Conservation (phyloP, 1,284 basidiomycete genomes). For the Caloboletus firmus region DNA sequence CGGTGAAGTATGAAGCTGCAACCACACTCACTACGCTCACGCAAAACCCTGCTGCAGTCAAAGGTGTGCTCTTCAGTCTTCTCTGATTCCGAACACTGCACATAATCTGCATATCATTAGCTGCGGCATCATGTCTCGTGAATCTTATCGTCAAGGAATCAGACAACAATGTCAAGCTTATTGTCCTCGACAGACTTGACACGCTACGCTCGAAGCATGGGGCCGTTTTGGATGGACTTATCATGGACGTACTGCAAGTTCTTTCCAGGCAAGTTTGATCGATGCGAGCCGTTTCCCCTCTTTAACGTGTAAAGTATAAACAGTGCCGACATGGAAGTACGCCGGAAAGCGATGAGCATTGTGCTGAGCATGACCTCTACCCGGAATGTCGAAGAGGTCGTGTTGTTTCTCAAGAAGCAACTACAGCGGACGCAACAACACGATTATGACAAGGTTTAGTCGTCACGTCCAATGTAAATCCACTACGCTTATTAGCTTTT, state of each 20-base stretch:
- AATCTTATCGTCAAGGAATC: conserved; percentile 93
- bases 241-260: conserved; percentile 95
- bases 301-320: neutral
- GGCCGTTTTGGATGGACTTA: conserved; percentile 87
- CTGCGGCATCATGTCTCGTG: conserved; percentile 88
- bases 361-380: conserved; percentile 94
- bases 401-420: conserved; percentile 96
- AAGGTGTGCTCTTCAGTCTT: conserved; percentile 56
- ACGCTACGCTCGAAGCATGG: conserved; percentile 84
- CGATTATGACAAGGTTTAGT: conserved; percentile 75
- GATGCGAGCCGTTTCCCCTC: neutral
- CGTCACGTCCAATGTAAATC: neutral
- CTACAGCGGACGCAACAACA: conserved; percentile 88
- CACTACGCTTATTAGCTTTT: neutral
- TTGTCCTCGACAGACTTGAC: conserved; percentile 94
- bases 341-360: conserved; percentile 88
- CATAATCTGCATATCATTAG: conserved; percentile 41
- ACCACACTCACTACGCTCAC: conserved; percentile 94
- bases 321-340: conserved; percentile 96
- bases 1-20: conserved; percentile 98
- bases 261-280: conserved; percentile 63
- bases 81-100: neutral
- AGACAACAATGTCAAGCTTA: conserved; percentile 99
- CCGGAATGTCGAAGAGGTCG: conserved; percentile 97
- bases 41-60: conserved; percentile 94